Conservation (phyloP, 306 rosid genomes). For the Rosa rugosa region DNA sequence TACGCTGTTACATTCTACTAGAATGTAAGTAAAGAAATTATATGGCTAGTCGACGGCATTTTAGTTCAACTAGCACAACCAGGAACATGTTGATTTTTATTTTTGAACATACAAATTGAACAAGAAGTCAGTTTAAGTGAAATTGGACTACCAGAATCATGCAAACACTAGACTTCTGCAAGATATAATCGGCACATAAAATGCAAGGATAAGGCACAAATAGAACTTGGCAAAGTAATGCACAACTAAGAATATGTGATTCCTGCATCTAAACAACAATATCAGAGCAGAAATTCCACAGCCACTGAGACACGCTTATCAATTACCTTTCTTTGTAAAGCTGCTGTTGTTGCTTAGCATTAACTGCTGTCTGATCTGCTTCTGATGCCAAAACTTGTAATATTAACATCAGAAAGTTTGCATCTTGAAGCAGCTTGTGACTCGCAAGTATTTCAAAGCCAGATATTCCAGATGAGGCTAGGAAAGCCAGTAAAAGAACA, state of each 20-base stretch:
- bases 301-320: not conserved
- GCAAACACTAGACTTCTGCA: not conserved
- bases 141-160: not conserved
- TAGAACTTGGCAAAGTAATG: not conserved
- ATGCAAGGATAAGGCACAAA: not conserved
- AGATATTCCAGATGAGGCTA: slow-evolving; percentile 75
- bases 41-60: not conserved
- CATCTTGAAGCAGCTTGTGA: slow-evolving; percentile 45
- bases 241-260: not conserved
- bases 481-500: slow-evolving; percentile 76
- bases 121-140: not conserved
- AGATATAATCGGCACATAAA: not conserved
- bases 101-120: not conserved
- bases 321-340: slow-evolving; percentile 73
- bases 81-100: not conserved
- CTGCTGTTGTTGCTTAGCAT: slow-evolving; percentile 40
- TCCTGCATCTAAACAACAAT: not conserved
- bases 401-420: slow-evolving; percentile 66
- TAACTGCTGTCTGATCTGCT: slow-evolving; percentile 49
- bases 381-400: slow-evolving; percentile 62
- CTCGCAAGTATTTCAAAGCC: slow-evolving; percentile 72
- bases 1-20: not conserved
- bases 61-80: not conserved
- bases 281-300: not conserved
- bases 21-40: not conserved